These are phyloP conservation scores for Aspergillus udagawae DNA, from an alignment of 2,329 filamentous ascomycete genomes.

Conservation along the genomic window DNA sequence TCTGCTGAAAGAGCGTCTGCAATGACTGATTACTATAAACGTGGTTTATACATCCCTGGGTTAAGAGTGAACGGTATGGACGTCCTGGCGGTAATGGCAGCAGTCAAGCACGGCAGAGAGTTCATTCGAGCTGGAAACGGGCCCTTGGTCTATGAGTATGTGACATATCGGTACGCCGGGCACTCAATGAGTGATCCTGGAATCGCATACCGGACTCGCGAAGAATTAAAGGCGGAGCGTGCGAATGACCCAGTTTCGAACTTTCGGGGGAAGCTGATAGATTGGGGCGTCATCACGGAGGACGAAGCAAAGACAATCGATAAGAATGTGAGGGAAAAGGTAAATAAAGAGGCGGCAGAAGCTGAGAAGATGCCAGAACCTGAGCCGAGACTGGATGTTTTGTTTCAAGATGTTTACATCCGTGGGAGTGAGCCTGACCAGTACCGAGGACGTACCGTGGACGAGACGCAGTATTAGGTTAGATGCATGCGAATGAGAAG, in stretches of 20 bases:
- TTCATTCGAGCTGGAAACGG: constrained; percentile 77
- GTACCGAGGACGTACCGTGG: constrained; percentile 75
- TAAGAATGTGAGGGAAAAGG: constrained; percentile 78
- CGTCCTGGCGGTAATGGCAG: constrained; percentile 91
- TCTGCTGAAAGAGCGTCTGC: constrained; percentile 90
- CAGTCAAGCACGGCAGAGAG: constrained; percentile 84
- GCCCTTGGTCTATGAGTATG: constrained; percentile 91
- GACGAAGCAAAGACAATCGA: constrained; percentile 91
- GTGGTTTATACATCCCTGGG: constrained; percentile 98
- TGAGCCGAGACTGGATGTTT: constrained; percentile 70
- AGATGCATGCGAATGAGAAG: neutral
- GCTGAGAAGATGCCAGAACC: constrained; percentile 83
- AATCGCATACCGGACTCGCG: constrained; percentile 94
- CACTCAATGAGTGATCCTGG: constrained; percentile 99
- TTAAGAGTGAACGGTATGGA: constrained; percentile 99
- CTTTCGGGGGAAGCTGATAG: constrained; percentile 89
- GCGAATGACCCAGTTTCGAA: constrained; percentile 96
- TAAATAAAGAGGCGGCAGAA: constrained; percentile 80
- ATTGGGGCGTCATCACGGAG: constrained; percentile 84
- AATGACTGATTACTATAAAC: constrained; percentile 99
- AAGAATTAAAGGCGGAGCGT: constrained; percentile 92
- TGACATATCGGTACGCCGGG: constrained; percentile 96
- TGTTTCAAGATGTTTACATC: constrained; percentile 94
- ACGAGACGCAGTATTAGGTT: constrained; percentile 77
- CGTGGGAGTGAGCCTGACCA: constrained; percentile 77